Conservation (phyloP, 2,329 filamentous ascomycete species). For the Cladophialophora exuberans region DNA sequence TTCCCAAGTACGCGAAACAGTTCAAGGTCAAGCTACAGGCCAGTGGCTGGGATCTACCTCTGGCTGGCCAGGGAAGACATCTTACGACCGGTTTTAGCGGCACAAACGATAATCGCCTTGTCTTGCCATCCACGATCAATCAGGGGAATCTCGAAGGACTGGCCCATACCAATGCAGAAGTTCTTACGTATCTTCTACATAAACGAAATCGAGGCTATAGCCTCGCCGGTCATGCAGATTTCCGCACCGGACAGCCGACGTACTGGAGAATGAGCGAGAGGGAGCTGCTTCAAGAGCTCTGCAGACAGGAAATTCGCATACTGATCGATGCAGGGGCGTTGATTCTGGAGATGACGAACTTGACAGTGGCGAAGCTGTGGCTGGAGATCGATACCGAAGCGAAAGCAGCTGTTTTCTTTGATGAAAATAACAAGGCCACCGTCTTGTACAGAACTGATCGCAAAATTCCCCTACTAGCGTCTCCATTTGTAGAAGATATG, state of each 20-base stretch:
- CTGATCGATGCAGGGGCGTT: slow-evolving; percentile 73
- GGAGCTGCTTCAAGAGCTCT: slow-evolving; percentile 7
- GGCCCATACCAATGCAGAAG: slow-evolving; percentile 68
- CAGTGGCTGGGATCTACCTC: slow-evolving; percentile 67
- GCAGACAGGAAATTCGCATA: slow-evolving; percentile 49
- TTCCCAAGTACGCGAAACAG: slow-evolving; percentile 64
- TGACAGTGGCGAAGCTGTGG: slow-evolving; percentile 58
- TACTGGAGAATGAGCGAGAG: slow-evolving; percentile 12
- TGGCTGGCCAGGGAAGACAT: slow-evolving; percentile 55
- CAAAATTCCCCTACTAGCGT: slow-evolving; percentile 52
- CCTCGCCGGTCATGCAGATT: slow-evolving; percentile 7
- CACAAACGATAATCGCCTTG: slow-evolving; percentile 64
- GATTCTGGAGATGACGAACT: slow-evolving; percentile 66
- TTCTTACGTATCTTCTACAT: slow-evolving; percentile 62
- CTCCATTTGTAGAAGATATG: slow-evolving; percentile 60
- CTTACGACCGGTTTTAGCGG: slow-evolving; percentile 67
- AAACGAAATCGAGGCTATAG: slow-evolving; percentile 9
- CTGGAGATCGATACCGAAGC: slow-evolving; percentile 41
- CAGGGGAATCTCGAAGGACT: slow-evolving; percentile 61
- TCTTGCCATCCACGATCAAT: slow-evolving; percentile 60
- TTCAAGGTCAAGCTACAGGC: slow-evolving; percentile 66
- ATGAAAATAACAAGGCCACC: slow-evolving; percentile 35
- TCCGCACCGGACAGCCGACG: background rate
- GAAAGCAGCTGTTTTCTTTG: slow-evolving; percentile 61
- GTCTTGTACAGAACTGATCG: slow-evolving; percentile 36